Evolutionary conservation across 495 filamentous ascomycete genomes (phyloP), one percentile per base, ranked within the genome.

Genomic region (Neurospora sp.): DNA sequence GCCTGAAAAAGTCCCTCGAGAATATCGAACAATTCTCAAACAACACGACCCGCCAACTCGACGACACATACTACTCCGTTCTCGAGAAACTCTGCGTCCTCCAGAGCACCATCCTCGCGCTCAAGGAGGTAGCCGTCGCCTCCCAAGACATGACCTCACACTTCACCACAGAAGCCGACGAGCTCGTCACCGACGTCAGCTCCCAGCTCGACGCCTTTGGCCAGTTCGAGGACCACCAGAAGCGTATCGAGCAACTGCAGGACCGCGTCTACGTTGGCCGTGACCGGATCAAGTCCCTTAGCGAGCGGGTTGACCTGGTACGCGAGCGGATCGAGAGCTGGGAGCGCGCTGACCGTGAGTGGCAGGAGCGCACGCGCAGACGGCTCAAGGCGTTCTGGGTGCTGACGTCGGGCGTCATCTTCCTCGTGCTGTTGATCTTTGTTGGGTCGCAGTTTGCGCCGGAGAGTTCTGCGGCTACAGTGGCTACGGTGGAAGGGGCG

Each of bases 41-140:
- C 54, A 86, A 87, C 42, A 89, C 89, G 4, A 96, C 90, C 24
- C 87, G 88, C 74, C 88, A 88, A 62, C 87, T 98, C n/a, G 93
- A 97, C 78, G 91, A 92, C 76, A 94, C 91, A 0, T 97, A 97
- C 83, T 94, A 94, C 77, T 90, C 91, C 5, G 85, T 98, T 6
- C 85, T 96, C 19, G 91, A 95, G 78, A 95, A 92, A 73, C 85
- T 95, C 39, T 86, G 88, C 59, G 81, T 88, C 0, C 83, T 98
- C 39, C 89, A 91, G 70, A 84, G 86, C 70, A 93, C 90, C 3
- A 88, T 97, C 31, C 74, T 83, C 2, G 88, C 86, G 5, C 87
- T 98, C 24, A 89, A 92, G 74, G 88, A 92, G 70, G 87, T 98
- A 5, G 89, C 90, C 1, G 84, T 83, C 9, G 87, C 88, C 37